phyloP scores from a whole-genome alignment of 139 green algal species.

The Nannochloris sp. region DNA sequence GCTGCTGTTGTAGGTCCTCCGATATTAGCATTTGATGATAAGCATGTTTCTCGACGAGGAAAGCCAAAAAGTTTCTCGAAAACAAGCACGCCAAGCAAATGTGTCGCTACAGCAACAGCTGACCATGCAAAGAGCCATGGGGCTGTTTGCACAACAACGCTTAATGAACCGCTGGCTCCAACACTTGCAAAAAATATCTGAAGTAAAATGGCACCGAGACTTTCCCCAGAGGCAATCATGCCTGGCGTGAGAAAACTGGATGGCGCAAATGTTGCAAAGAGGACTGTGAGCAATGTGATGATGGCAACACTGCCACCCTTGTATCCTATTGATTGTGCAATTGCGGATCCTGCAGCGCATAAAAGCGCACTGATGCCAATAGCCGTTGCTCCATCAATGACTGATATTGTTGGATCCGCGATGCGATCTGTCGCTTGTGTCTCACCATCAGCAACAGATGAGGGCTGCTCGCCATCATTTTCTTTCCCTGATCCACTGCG shows the following conservation, averaged over 20 bases:
- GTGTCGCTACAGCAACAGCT: slow-evolving; percentile 47
- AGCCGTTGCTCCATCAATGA: slow-evolving; percentile 17
- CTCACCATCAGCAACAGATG: not conserved
- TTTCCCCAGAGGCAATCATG: slow-evolving; percentile 57
- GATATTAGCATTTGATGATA: slow-evolving; percentile 91
- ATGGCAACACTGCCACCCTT: slow-evolving; percentile 45
- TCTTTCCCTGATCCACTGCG: not conserved
- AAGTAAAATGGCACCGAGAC: slow-evolving; percentile 73
- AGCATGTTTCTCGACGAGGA: slow-evolving; percentile 47
- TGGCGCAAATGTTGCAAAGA: slow-evolving; percentile 51
- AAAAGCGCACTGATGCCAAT: slow-evolving; percentile 20
- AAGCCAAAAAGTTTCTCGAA: slow-evolving; percentile 51
- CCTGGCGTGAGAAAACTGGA: slow-evolving; percentile 19
- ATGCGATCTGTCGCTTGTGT: not conserved
- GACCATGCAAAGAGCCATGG: slow-evolving; percentile 81
- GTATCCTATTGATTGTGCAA: slow-evolving; percentile 16
- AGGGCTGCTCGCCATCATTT: too few relatives aligned
- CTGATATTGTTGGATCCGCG: not conserved
- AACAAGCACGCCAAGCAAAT: slow-evolving; percentile 51
- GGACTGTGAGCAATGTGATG: slow-evolving; percentile 63
- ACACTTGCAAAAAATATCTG: slow-evolving; percentile 86
- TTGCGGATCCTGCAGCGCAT: slow-evolving; percentile 18
- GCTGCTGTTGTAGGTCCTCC: slow-evolving; percentile 80
- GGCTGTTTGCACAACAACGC: slow-evolving; percentile 56
- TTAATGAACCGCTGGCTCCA: slow-evolving; percentile 68